These are phyloP conservation scores for Blastocystis sp. DNA, from an alignment of 352 stramenopile genomes.

Conservation along the genomic window DNA sequence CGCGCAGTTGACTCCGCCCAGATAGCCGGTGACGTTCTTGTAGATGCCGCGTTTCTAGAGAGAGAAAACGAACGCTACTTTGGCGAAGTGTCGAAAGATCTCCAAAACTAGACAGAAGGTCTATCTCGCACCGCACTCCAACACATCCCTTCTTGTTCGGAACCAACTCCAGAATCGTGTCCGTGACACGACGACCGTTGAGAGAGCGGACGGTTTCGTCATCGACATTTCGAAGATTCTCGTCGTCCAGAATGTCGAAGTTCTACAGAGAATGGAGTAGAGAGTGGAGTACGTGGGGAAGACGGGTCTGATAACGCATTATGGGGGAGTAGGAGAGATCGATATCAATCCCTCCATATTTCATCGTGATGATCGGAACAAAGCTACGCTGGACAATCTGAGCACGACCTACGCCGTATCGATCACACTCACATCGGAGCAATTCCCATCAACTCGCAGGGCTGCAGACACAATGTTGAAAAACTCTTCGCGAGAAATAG, in stretches of 20 bases:
- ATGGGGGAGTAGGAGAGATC: slow-evolving; percentile 57
- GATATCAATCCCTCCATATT: slow-evolving; percentile 51
- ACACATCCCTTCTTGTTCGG: slow-evolving; percentile 69
- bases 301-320: background rate
- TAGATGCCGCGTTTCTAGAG: slow-evolving; percentile 83
- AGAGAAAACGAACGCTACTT: slow-evolving; percentile 25
- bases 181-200: slow-evolving; percentile 86
- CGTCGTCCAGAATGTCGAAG: slow-evolving; percentile 75
- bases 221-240: slow-evolving; percentile 78
- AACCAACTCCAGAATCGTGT: slow-evolving; percentile 84
- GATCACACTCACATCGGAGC: slow-evolving; percentile 75
- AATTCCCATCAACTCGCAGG: slow-evolving; percentile 70
- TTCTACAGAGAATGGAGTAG: slow-evolving; percentile 68
- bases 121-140: slow-evolving; percentile 67
- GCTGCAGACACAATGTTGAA: slow-evolving; percentile 76
- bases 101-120: slow-evolving; percentile 79
- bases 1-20: slow-evolving; percentile 95
- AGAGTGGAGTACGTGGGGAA: slow-evolving; percentile 63
- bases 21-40: slow-evolving; percentile 94
- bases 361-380: slow-evolving; percentile 53
- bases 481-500: slow-evolving; percentile 76
- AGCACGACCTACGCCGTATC: slow-evolving; percentile 83
- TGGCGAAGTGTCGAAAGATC: slow-evolving; percentile 72
- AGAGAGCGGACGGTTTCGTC: slow-evolving; percentile 79
- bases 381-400: slow-evolving; percentile 79